A percentile compares a stretch with the other conserved stretches of the same genome.
phyloP scores from a whole-genome alignment of 441 rosid genomes.

The Dalechampia spathulata region DNA sequence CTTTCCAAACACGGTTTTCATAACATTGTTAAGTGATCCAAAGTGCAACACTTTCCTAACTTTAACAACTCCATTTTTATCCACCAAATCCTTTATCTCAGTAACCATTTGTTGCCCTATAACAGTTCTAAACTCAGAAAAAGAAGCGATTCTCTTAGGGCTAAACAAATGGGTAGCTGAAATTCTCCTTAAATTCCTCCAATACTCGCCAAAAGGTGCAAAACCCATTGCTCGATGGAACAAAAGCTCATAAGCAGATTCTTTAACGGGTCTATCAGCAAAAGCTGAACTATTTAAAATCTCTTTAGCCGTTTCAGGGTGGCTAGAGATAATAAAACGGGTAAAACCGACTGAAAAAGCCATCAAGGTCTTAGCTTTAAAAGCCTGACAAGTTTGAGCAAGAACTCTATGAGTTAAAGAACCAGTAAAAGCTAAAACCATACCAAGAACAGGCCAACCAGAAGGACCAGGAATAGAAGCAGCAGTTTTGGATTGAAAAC shows the following conservation, averaged over 20 bases:
- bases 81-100: conserved; percentile 30
- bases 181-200: conserved; percentile 68
- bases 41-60: conserved; percentile 51
- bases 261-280: conserved; percentile 69
- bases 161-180: conserved; percentile 69
- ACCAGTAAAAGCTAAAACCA: conserved; percentile 34
- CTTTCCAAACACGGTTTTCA: conserved; percentile 63
- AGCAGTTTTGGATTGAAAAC: conserved; percentile 17
- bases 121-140: conserved; percentile 31
- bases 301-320: conserved; percentile 58
- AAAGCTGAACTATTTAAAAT: conserved; percentile 62
- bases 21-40: conserved; percentile 62
- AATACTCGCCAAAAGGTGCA: conserved; percentile 66
- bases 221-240: conserved; percentile 85
- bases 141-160: conserved; percentile 45
- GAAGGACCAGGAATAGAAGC: conserved; percentile 48
- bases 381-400: conserved; percentile 21
- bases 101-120: conserved; percentile 46
- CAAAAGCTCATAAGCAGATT: conserved; percentile 69
- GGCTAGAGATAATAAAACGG: conserved; percentile 58
- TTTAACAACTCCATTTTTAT: conserved; percentile 26
- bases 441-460: conserved; percentile 51
- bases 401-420: conserved; percentile 50
- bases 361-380: conserved; percentile 47
- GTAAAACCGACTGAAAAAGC: conserved; percentile 65